Evolutionary conservation across 371 early-diverging fungal species (phyloP).

Genomic region (Mortierella sp.): DNA sequence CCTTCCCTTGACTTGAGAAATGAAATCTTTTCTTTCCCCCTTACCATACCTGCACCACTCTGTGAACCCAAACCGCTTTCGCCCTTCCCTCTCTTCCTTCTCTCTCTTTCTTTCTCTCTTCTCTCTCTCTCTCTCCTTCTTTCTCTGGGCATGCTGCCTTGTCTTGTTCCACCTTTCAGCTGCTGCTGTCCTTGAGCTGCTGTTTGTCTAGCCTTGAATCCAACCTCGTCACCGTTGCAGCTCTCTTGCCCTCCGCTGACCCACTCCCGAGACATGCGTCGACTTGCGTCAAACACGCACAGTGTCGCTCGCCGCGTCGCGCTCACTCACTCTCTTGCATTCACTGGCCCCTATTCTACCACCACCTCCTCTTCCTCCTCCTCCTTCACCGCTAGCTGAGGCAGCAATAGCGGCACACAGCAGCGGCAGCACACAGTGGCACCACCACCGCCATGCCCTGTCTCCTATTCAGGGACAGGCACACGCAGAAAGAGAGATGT

Average conservation of each 20-base stretch:
- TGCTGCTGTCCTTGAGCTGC: neutral
- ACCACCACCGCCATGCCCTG: no score
- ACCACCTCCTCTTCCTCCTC: neutral
- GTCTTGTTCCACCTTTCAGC: neutral
- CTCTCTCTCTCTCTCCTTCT: neutral
- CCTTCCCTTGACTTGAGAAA: no score
- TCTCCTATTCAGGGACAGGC: no score
- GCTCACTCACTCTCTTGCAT: neutral
- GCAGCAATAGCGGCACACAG: no score
- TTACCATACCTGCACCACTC: neutral
- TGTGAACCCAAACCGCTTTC: neutral
- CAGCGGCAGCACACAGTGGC: no score
- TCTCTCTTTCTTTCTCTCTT: neutral
- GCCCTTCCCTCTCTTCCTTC: neutral
- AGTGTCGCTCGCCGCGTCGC: neutral
- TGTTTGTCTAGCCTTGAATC: neutral
- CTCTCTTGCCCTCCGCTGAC: neutral
- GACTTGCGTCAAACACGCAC: neutral
- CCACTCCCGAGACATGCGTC: neutral
- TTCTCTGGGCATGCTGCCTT: neutral
- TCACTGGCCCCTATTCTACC: neutral
- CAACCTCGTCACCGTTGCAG: neutral
- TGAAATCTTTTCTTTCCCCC: no score
- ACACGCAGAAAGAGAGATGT: no score
- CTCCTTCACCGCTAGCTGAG: neutral